Percentiles rank a stretch among this genome's conserved stretches.
Conservation (phyloP, 495 filamentous ascomycete species). For the Parathielavia appendiculata region DNA sequence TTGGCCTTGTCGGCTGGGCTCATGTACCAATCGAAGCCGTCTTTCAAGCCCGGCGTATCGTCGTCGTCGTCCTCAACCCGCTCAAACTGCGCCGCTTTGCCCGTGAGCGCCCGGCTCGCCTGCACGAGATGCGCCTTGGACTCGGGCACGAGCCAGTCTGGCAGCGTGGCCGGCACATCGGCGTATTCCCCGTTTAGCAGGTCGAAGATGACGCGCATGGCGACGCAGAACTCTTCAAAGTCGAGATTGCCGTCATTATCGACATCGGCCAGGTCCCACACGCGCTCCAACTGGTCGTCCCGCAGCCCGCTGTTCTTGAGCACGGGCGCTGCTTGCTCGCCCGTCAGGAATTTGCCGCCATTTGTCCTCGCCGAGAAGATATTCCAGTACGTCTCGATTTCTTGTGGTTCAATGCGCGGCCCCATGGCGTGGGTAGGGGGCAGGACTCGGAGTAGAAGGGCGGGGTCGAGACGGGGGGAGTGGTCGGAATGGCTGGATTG, state of each 20-base stretch:
- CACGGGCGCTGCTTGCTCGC: slow-evolving; percentile 85
- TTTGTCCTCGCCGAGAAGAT: slow-evolving; percentile 84
- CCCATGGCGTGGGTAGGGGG: slow-evolving; percentile 43
- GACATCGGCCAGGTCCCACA: slow-evolving; percentile 97
- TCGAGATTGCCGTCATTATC: slow-evolving; percentile 94
- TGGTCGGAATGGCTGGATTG: neutral
- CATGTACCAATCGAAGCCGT: slow-evolving; percentile 99
- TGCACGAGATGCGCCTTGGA: slow-evolving; percentile 94
- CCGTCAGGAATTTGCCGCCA: slow-evolving; percentile 79
- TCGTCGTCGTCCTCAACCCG: slow-evolving; percentile 65
- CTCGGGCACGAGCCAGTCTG: slow-evolving; percentile 95
- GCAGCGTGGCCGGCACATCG: slow-evolving; percentile 75
- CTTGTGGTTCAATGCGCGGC: slow-evolving; percentile 87
- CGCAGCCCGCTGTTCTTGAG: slow-evolving; percentile 91
- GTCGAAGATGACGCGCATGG: slow-evolving; percentile 96
- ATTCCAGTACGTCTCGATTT: slow-evolving; percentile 98
- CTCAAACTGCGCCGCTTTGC: slow-evolving; percentile 73
- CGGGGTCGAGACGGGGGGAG: neutral
- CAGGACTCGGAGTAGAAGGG: neutral
- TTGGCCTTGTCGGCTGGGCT: slow-evolving; percentile 79
- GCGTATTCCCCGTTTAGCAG: slow-evolving; percentile 89
- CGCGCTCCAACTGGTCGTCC: slow-evolving; percentile 90
- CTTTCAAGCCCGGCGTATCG: slow-evolving; percentile 76
- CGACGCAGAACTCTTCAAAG: slow-evolving; percentile 99
- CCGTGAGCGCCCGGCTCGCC: slow-evolving; percentile 74